Evolutionary conservation across 2,329 filamentous ascomycete species (phyloP).

Genomic region (Neonectria punicea): DNA sequence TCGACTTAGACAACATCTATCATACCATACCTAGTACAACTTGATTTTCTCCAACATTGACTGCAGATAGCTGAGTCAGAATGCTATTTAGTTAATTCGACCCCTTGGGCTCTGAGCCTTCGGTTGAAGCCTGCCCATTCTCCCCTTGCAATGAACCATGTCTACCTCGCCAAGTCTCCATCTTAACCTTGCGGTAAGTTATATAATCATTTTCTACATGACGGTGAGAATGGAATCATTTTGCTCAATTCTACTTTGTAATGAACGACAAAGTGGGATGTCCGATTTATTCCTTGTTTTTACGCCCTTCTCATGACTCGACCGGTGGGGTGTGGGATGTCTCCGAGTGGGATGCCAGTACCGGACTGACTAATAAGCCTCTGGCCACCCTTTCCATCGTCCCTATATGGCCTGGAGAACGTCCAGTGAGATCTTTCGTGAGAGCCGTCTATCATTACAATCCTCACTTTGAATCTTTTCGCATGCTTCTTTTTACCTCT

Average conservation of each 20-base stretch:
- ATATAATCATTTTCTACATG: neutral
- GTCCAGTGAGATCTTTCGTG: neutral
- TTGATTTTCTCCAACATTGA: neutral
- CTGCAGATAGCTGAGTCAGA: slow-evolving; percentile 9
- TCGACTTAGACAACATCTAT: neutral
- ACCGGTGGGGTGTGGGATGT: slow-evolving; percentile 10
- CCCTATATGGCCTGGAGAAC: neutral
- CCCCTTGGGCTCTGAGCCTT: neutral
- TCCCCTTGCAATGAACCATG: too few relatives aligned
- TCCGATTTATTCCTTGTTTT: neutral
- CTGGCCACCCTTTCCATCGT: neutral
- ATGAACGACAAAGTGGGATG: slow-evolving; percentile 6
- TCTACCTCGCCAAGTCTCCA: neutral
- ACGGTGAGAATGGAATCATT: neutral
- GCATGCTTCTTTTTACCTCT: slow-evolving; percentile 8
- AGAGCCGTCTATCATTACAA: neutral
- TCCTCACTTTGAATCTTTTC: neutral
- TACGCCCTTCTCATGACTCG: neutral
- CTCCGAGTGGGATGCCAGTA: slow-evolving; percentile 13
- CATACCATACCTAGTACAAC: neutral
- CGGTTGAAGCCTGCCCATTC: neutral
- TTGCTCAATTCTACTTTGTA: too few relatives aligned
- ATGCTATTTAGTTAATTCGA: neutral
- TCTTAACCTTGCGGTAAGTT: neutral
- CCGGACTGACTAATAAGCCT: neutral